A percentile compares a stretch with the other conserved stretches of the same genome.
These are phyloP conservation scores for Puccinia sorghi DNA, from an alignment of 1,284 basidiomycete species.

Conservation along the genomic window DNA sequence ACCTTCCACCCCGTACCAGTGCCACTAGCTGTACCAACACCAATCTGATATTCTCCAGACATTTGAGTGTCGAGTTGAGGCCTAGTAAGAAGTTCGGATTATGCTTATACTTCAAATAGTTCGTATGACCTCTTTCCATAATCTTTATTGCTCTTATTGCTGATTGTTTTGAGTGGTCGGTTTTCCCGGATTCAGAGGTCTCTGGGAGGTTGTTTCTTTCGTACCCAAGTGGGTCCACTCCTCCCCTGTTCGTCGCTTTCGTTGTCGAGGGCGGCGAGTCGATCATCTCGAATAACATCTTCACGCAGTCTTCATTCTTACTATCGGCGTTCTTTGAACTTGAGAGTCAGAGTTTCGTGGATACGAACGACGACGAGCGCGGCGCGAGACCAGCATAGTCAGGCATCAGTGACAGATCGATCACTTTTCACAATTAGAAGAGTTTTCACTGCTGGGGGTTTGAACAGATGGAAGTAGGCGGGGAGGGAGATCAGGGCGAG, in stretches of 20 bases:
- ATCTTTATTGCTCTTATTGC: background rate
- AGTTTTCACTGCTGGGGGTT: too few species aligned
- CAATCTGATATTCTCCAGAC: conserved; percentile 6
- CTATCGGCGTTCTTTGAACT: conserved; percentile 21
- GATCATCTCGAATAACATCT: background rate
- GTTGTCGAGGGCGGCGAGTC: background rate
- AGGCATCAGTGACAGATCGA: background rate
- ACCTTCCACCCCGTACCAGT: background rate
- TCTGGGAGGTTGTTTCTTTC: background rate
- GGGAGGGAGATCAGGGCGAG: background rate
- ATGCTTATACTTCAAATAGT: background rate
- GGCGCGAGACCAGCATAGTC: background rate
- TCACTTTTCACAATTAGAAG: background rate
- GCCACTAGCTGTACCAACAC: background rate
- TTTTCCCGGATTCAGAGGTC: background rate
- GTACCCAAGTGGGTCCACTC: too few species aligned
- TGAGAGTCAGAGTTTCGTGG: background rate
- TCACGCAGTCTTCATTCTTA: conserved; percentile 4
- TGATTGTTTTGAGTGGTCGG: background rate
- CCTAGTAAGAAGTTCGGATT: conserved; percentile 5
- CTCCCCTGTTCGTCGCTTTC: background rate
- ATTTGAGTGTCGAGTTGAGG: background rate
- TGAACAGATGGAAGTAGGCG: background rate
- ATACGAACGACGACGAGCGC: background rate
- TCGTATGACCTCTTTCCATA: background rate